Percentiles rank a stretch among this genome's conserved stretches.
phyloP scores from a whole-genome alignment of 2,329 filamentous ascomycete genomes.

The Penicillium sp. region DNA sequence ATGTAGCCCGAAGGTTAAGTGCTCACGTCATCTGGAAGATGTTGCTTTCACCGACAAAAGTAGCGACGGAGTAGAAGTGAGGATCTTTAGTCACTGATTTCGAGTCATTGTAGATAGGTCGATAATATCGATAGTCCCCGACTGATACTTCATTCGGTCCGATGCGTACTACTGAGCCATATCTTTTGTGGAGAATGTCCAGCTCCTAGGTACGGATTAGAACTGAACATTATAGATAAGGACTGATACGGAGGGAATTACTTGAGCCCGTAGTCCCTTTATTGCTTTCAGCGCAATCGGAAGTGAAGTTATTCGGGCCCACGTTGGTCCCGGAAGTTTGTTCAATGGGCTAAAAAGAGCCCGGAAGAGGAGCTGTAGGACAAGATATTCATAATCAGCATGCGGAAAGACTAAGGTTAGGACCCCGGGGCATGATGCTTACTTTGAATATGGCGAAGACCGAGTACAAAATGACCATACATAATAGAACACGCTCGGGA shows the following conservation, averaged over 20 bases:
- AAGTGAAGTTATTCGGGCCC: neutral
- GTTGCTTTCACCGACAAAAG: neutral
- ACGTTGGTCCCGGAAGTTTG: neutral
- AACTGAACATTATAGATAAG: neutral
- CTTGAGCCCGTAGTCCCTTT: neutral
- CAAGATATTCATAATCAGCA: too few relatives aligned
- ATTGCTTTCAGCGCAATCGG: neutral
- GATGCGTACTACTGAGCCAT: neutral
- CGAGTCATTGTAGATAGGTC: neutral
- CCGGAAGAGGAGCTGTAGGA: neutral
- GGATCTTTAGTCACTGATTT: neutral
- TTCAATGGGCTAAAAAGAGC: neutral
- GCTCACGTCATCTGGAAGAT: neutral
- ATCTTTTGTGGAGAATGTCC: neutral
- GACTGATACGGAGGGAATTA: neutral
- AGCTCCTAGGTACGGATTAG: neutral
- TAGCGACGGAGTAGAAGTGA: neutral
- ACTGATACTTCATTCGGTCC: neutral
- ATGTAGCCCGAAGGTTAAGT: too few relatives aligned
- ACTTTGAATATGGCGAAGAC: too few relatives aligned
- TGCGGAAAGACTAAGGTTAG: too few relatives aligned
- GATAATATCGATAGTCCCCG: neutral
- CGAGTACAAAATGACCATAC: too few relatives aligned
- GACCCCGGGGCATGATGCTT: too few relatives aligned
- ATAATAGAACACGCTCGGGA: too few relatives aligned